These are phyloP conservation scores for Xylaria sp. DNA, from an alignment of 2,329 filamentous ascomycete species.

Conservation along the genomic window DNA sequence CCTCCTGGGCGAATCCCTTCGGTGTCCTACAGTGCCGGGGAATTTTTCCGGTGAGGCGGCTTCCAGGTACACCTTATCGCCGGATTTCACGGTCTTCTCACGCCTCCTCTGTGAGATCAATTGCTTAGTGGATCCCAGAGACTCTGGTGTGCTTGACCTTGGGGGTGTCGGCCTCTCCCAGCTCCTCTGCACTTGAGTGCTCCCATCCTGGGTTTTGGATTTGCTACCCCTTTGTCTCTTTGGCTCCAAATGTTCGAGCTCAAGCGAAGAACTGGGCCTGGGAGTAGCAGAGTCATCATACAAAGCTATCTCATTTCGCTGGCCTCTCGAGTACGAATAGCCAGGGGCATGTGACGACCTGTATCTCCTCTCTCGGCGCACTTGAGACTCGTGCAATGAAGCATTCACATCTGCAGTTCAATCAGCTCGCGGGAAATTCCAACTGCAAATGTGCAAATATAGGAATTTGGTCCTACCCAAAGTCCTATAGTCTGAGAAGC, in stretches of 20 bases:
- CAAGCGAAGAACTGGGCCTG: conserved; percentile 9
- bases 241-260: background rate
- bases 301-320: background rate
- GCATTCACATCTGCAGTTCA: conserved; percentile 22
- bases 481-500: conserved; percentile 19
- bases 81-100: conserved; percentile 20
- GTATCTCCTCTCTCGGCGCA: conserved; percentile 19
- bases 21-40: background rate
- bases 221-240: conserved; percentile 14
- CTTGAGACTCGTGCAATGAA: conserved; percentile 16
- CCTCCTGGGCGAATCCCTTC: conserved; percentile 16
- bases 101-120: conserved; percentile 6
- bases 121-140: background rate
- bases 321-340: conserved; percentile 10
- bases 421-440: conserved; percentile 20
- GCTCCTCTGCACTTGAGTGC: background rate
- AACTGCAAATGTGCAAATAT: conserved; percentile 14
- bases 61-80: conserved; percentile 11
- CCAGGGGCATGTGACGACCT: conserved; percentile 11
- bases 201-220: conserved; percentile 4
- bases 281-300: background rate
- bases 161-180: conserved; percentile 21
- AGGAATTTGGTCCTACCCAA: conserved; percentile 24
- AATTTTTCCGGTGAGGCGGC: conserved; percentile 10
- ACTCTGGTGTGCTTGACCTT: conserved; percentile 5